phyloP scores from a whole-genome alignment of 2,329 filamentous ascomycete species.

The Penicillium brasilianum region DNA sequence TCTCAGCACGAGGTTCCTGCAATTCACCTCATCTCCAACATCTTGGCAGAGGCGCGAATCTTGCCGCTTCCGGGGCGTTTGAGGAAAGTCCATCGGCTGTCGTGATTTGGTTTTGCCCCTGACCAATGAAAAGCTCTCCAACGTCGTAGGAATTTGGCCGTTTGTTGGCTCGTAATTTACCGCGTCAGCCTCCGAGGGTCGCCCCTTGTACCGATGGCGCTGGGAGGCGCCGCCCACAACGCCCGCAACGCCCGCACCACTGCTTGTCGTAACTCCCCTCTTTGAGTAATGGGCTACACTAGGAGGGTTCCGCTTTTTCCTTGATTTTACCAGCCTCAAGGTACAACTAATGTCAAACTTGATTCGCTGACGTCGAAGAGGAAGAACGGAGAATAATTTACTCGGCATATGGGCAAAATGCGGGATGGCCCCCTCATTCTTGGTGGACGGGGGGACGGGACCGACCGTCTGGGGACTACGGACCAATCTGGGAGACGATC shows the following conservation, averaged over 20 bases:
- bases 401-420: background rate
- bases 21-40: background rate
- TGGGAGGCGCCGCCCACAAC: slow-evolving; percentile 8
- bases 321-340: background rate
- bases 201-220: background rate
- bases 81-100: slow-evolving; percentile 10
- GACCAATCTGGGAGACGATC: background rate
- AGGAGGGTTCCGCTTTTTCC: too few species aligned
- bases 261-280: slow-evolving; percentile 7
- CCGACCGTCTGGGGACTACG: background rate
- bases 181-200: background rate
- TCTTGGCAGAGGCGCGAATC: slow-evolving; percentile 18
- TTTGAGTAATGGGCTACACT: background rate
- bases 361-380: background rate
- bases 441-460: background rate
- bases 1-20: background rate
- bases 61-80: slow-evolving; percentile 26
- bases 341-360: background rate
- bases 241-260: slow-evolving; percentile 3
- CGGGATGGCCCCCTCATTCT: background rate
- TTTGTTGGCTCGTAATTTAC: slow-evolving; percentile 13
- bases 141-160: background rate
- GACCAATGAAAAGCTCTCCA: slow-evolving; percentile 2
- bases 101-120: background rate
- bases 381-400: background rate